Conservation (phyloP, 164 flowering plant species). For the Vitis rupestris region DNA sequence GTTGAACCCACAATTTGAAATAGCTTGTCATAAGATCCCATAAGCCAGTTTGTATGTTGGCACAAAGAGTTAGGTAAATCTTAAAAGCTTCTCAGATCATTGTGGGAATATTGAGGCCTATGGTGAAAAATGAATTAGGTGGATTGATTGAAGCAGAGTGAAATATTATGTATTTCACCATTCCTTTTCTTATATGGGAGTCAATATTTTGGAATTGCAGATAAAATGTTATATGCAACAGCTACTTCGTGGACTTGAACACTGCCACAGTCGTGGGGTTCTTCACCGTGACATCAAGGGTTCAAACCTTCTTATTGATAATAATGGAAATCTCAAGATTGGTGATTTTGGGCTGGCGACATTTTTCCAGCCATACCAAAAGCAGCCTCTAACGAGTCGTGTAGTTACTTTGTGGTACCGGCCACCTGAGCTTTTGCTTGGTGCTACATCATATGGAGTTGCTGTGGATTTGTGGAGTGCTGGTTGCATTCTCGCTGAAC, state of each 20-base stretch:
- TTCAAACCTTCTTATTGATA: conserved; percentile 76
- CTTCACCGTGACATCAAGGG: conserved; percentile 94
- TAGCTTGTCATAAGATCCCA: no score
- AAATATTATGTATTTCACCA: not conserved
- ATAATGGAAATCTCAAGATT: conserved; percentile 71
- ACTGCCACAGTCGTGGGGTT: conserved; percentile 80
- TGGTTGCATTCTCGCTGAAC: conserved; percentile 93
- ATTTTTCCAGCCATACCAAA: conserved; percentile 46
- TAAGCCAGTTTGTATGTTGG: no score
- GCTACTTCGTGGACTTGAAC: conserved; percentile 76
- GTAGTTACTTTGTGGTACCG: conserved; percentile 93
- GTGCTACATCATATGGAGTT: conserved; percentile 83
- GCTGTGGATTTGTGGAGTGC: conserved; percentile 87
- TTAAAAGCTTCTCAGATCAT: no score
- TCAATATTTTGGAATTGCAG: conserved; percentile 34
- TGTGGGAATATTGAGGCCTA: no score
- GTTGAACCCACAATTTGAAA: no score
- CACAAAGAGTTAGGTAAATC: no score
- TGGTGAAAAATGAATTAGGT: no score
- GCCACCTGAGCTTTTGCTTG: conserved; percentile 94
- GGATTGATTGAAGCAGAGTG: not conserved
- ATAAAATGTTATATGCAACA: conserved; percentile 91
- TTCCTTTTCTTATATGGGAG: not conserved
- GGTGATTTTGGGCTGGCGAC: conserved; percentile 90
- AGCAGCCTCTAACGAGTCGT: conserved; percentile 85